These are phyloP conservation scores for Posidonia australis DNA, from an alignment of 106 monocot species.

Conservation along the genomic window DNA sequence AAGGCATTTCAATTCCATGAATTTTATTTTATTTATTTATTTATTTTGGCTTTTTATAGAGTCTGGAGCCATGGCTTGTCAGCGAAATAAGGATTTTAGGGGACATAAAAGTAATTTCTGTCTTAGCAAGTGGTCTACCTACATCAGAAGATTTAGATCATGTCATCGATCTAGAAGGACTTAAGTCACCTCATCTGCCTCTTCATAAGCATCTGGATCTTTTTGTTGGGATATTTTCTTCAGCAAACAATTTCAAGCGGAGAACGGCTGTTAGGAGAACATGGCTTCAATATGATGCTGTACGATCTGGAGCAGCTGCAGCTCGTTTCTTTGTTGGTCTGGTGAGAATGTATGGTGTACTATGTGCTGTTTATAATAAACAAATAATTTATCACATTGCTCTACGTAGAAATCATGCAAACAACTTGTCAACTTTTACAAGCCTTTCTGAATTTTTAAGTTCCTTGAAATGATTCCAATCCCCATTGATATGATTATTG, in stretches of 20 bases:
- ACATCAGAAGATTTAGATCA: slow-evolving; percentile 76
- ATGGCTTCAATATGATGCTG: slow-evolving; percentile 91
- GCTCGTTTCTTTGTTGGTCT: slow-evolving; percentile 93
- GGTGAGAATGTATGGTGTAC: slow-evolving; percentile 30
- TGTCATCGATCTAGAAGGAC: slow-evolving; percentile 49
- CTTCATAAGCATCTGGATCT: slow-evolving; percentile 44
- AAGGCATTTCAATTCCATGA: too few relatives aligned
- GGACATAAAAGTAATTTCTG: slow-evolving; percentile 64
- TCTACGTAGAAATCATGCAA: too few relatives aligned
- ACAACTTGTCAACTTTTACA: too few relatives aligned
- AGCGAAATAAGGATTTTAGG: slow-evolving; percentile 78
- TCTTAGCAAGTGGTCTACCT: slow-evolving; percentile 78
- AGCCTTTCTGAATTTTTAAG: too few relatives aligned
- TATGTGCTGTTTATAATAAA: too few relatives aligned
- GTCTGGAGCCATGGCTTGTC: slow-evolving; percentile 89
- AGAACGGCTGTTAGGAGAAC: slow-evolving; percentile 92
- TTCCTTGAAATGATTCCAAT: too few relatives aligned
- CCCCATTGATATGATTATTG: too few relatives aligned
- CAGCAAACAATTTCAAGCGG: slow-evolving; percentile 90
- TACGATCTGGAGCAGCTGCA: slow-evolving; percentile 48
- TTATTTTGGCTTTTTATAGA: slow-evolving; percentile 27
- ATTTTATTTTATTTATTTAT: neutral
- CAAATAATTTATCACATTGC: too few relatives aligned
- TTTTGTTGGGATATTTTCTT: slow-evolving; percentile 83
- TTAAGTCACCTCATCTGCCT: slow-evolving; percentile 44